Conservation (phyloP, 2,329 filamentous ascomycete genomes). For the Alternaria angustiovoidea region DNA sequence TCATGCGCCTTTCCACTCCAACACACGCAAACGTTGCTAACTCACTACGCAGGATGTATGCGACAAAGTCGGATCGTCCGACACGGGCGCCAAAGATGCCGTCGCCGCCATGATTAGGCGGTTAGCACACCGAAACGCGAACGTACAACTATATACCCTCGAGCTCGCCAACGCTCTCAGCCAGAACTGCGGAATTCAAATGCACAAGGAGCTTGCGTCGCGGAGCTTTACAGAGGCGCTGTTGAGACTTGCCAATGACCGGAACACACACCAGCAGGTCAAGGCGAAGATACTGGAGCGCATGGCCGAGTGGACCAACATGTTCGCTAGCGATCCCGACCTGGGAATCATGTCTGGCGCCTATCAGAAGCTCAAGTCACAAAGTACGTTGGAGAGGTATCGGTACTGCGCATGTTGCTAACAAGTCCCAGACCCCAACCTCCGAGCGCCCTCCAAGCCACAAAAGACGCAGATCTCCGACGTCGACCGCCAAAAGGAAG, state of each 20-base stretch:
- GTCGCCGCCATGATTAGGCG: conserved; percentile 91
- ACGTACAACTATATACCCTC: conserved; percentile 93
- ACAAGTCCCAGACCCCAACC: conserved; percentile 74
- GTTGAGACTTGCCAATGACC: conserved; percentile 87
- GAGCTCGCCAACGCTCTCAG: conserved; percentile 89
- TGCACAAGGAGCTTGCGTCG: conserved; percentile 89
- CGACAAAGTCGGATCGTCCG: conserved; percentile 64
- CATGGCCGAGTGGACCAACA: conserved; percentile 95
- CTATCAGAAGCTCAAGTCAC: conserved; percentile 82
- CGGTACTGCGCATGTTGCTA: conserved; percentile 5
- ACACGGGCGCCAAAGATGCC: conserved; percentile 76
- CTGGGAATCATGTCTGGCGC: conserved; percentile 98
- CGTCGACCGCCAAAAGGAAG: conserved; percentile 89
- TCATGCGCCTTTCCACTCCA: neutral
- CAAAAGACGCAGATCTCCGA: conserved; percentile 92
- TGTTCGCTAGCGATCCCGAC: conserved; percentile 89
- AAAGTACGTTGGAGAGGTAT: conserved; percentile 55
- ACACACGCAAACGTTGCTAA: conserved; percentile 15
- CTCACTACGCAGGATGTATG: conserved; percentile 63
- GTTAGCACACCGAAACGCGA: conserved; percentile 90
- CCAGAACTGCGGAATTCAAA: conserved; percentile 86
- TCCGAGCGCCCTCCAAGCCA: conserved; percentile 91
- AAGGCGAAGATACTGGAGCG: conserved; percentile 96
- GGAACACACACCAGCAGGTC: conserved; percentile 94
- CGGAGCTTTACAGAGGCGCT: conserved; percentile 94